A percentile compares a stretch with the other conserved stretches of the same genome.
phyloP scores from a whole-genome alignment of 768 basidiomycete genomes.

The Amanita pallidorosea region DNA sequence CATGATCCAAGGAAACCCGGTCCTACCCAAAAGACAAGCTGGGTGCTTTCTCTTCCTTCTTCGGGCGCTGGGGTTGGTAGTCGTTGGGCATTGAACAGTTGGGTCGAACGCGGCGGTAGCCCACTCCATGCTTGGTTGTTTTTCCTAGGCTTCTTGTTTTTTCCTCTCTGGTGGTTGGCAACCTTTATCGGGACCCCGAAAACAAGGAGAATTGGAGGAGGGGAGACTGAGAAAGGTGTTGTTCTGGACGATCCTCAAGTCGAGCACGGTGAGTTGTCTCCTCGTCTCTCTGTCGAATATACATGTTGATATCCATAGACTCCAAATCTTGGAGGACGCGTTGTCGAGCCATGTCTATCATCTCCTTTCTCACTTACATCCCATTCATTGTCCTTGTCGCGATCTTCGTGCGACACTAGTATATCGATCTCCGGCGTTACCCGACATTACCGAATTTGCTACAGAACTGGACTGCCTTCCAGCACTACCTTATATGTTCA shows the following conservation, averaged over 20 bases:
- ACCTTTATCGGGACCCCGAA: conserved; percentile 41
- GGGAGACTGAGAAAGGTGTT: conserved; percentile 54
- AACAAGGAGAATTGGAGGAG: conserved; percentile 52
- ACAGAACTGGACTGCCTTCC: background rate
- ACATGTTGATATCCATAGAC: conserved; percentile 29
- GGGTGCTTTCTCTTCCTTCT: conserved; percentile 42
- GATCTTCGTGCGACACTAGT: conserved; percentile 36
- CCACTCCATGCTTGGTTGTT: conserved; percentile 71
- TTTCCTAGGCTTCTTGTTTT: conserved; percentile 61
- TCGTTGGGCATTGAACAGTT: conserved; percentile 21
- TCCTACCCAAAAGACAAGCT: conserved; percentile 46
- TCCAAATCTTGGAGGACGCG: conserved; percentile 65
- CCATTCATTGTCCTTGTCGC: conserved; percentile 70
- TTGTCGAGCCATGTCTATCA: conserved; percentile 59
- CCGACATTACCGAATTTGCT: background rate
- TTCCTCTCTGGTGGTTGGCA: conserved; percentile 56
- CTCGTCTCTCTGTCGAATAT: background rate
- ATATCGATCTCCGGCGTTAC: background rate
- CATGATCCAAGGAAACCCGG: conserved; percentile 65
- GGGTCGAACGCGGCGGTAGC: conserved; percentile 41
- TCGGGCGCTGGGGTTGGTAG: conserved; percentile 17
- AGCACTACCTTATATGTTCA: background rate
- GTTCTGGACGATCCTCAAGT: conserved; percentile 72
- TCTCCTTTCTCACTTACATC: conserved; percentile 66
- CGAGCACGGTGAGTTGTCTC: conserved; percentile 48